Conservation (phyloP, 192 early-diverging fungal genomes). For the Entomortierella lignicola region DNA sequence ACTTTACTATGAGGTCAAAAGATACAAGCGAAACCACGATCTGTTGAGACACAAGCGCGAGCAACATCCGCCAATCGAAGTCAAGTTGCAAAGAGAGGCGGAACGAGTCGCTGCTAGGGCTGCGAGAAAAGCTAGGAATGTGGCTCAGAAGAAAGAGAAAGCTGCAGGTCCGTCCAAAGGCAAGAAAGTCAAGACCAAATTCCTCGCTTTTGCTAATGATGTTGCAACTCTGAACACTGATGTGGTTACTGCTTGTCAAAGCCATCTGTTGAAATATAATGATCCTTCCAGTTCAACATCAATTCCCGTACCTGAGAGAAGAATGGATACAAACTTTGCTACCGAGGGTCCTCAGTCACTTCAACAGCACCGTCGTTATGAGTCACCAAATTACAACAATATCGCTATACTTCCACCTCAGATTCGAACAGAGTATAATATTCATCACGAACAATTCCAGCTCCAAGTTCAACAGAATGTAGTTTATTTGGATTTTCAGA, state of each 20-base stretch:
- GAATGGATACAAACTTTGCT: not conserved
- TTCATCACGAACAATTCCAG: not conserved
- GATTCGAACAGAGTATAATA: not conserved
- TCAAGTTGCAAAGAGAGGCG: conserved; percentile 11
- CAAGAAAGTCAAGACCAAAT: not conserved
- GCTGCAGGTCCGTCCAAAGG: not conserved
- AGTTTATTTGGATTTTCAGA: not conserved
- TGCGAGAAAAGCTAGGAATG: not conserved
- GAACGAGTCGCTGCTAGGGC: conserved; percentile 1
- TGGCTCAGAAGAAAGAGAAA: not conserved
- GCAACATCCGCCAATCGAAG: conserved; percentile 34
- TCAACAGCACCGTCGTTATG: not conserved
- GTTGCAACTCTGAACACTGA: not conserved
- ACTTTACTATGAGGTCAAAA: conserved; percentile 16
- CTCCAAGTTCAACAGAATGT: not conserved
- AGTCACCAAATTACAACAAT: not conserved
- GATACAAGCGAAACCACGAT: conserved; percentile 48
- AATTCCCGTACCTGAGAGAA: not conserved
- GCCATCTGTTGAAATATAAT: not conserved
- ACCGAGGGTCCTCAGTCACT: not conserved
- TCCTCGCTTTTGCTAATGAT: not conserved
- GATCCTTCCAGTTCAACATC: not conserved
- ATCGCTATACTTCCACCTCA: not conserved
- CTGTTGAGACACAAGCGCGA: conserved; percentile 43
- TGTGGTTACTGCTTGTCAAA: not conserved